A percentile compares a stretch with the other conserved stretches of the same genome.
Evolutionary conservation across 148 eudicot genomes (phyloP).

Genomic region (Mesembryanthemum crystallinum): DNA sequence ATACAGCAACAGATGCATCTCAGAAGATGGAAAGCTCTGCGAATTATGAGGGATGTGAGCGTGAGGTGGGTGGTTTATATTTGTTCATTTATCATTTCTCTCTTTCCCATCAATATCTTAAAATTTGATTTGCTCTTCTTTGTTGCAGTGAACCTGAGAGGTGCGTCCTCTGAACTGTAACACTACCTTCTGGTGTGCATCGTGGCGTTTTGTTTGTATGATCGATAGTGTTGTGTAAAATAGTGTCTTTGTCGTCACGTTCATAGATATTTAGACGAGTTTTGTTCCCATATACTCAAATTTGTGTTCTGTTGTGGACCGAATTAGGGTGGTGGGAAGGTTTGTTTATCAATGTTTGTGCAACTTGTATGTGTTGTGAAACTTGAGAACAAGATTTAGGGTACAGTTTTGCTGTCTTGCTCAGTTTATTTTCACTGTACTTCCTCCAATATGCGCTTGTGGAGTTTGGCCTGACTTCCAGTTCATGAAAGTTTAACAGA

Average conservation of each 20-base stretch:
- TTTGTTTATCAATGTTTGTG: not conserved
- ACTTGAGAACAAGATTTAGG: not conserved
- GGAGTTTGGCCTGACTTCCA: not conserved
- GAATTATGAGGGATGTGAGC: conserved; percentile 28
- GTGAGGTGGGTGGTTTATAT: conserved; percentile 20
- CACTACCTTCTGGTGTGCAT: not conserved
- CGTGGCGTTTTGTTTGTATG: not conserved
- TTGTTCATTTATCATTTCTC: not conserved
- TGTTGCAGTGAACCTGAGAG: conserved; percentile 26
- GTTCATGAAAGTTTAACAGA: not conserved
- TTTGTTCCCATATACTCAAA: not conserved
- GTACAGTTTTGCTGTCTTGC: not conserved
- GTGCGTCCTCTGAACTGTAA: not conserved
- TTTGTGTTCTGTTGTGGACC: conserved; percentile 1
- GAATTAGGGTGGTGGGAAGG: not conserved
- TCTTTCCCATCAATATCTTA: not conserved
- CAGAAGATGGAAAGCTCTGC: conserved; percentile 29
- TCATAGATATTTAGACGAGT: conserved; percentile 5
- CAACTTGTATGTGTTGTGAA: not conserved
- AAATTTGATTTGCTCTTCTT: not conserved
- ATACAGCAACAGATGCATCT: conserved; percentile 15
- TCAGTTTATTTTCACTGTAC: not conserved
- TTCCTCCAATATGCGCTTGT: not conserved
- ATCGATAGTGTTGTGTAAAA: not conserved
- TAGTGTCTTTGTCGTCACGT: not conserved